Percentiles rank a stretch among this genome's conserved stretches.
These are phyloP conservation scores for Apophysomyces trapeziformis DNA, from an alignment of 371 early-diverging fungal genomes.

Conservation along the genomic window DNA sequence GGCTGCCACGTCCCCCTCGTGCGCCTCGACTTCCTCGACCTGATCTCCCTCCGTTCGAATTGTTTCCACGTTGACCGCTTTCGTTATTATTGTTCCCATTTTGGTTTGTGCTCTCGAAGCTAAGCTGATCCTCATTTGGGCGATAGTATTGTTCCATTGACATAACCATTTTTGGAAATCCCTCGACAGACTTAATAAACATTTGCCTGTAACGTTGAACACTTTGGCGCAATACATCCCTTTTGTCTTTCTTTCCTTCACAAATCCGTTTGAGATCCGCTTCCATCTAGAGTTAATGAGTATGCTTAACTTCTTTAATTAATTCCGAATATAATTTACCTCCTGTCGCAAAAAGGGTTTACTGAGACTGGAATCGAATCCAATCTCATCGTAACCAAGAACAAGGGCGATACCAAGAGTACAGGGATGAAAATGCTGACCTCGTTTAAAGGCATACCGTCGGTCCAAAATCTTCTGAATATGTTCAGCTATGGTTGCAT, in stretches of 20 bases:
- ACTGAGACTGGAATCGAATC: conserved; percentile 79
- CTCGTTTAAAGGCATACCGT: conserved; percentile 83
- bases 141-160: conserved; percentile 49
- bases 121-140: conserved; percentile 24
- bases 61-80: too few species aligned
- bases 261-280: conserved; percentile 68
- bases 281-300: conserved; percentile 15
- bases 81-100: neutral
- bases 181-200: conserved; percentile 50
- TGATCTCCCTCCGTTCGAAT: too few species aligned
- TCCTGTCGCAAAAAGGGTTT: conserved; percentile 85
- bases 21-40: too few species aligned
- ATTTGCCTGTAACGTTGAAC: conserved; percentile 69
- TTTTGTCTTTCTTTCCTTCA: conserved; percentile 59
- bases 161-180: conserved; percentile 49
- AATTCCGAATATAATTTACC: conserved; percentile 40
- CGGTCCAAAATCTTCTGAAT: conserved; percentile 96
- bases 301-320: neutral
- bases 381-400: conserved; percentile 90
- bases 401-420: conserved; percentile 94
- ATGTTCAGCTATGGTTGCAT: conserved; percentile 99
- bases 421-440: conserved; percentile 79
- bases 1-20: too few species aligned
- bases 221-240: conserved; percentile 63
- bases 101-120: neutral